Evolutionary conservation across 805 yeast species (phyloP).

Genomic region (Starmera caribaea): DNA sequence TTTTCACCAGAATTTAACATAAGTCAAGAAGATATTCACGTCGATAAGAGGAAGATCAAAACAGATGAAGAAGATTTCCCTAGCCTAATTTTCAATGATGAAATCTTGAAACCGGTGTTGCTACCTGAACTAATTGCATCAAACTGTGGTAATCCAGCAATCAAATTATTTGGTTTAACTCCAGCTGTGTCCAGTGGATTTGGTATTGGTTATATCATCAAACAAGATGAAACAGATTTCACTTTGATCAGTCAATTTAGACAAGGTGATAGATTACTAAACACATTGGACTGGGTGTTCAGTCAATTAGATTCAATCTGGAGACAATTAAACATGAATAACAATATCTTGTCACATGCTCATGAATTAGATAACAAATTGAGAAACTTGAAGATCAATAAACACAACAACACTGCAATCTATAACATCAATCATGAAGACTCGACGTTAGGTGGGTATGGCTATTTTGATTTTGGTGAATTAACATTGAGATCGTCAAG

Average conservation of each 20-base stretch:
- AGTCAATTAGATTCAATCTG: slow-evolving; percentile 45
- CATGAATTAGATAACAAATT: slow-evolving; percentile 26
- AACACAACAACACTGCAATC: too few relatives aligned
- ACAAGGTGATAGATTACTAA: slow-evolving; percentile 71
- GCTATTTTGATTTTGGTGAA: slow-evolving; percentile 65
- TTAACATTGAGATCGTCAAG: slow-evolving; percentile 48
- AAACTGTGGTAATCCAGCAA: slow-evolving; percentile 89
- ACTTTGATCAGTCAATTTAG: slow-evolving; percentile 82
- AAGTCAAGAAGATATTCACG: slow-evolving; percentile 16
- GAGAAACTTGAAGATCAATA: slow-evolving; percentile 3
- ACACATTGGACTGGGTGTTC: slow-evolving; percentile 62
- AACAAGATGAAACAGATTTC: slow-evolving; percentile 69
- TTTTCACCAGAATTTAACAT: slow-evolving; percentile 33
- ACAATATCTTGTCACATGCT: slow-evolving; percentile 16
- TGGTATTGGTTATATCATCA: slow-evolving; percentile 87
- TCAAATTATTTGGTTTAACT: slow-evolving; percentile 79
- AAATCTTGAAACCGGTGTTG: slow-evolving; percentile 24
- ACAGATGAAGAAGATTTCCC: slow-evolving; percentile 20
- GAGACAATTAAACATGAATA: slow-evolving; percentile 17
- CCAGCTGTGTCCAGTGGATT: slow-evolving; percentile 85
- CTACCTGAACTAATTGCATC: slow-evolving; percentile 41
- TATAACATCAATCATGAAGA: slow-evolving; percentile 8
- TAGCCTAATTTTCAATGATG: slow-evolving; percentile 33
- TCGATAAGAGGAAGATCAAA: too few relatives aligned
- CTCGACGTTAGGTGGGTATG: slow-evolving; percentile 60